These are phyloP conservation scores for Geotrichum carabidarum DNA, from an alignment of 1,139 yeast genomes.

Conservation along the genomic window DNA sequence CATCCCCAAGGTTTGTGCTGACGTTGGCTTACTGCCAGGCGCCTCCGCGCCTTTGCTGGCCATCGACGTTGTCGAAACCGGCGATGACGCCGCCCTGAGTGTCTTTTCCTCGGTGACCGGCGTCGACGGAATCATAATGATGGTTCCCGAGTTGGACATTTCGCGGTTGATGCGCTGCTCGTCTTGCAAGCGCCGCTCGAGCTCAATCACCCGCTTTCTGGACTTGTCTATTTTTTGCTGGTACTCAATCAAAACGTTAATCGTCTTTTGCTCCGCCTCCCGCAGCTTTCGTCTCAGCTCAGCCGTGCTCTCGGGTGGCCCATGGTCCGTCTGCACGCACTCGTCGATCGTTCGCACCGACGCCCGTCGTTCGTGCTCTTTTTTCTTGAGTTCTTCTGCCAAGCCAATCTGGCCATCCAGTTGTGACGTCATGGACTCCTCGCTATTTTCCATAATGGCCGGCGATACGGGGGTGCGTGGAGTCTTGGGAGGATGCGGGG, in stretches of 20 bases:
- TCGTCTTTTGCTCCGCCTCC: constrained; percentile 30
- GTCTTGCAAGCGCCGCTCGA: constrained; percentile 27
- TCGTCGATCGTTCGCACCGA: not conserved
- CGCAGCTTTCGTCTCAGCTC: constrained; percentile 26
- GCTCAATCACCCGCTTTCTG: constrained; percentile 27
- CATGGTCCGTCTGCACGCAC: not conserved
- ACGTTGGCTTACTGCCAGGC: not conserved
- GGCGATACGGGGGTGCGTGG: constrained; percentile 1
- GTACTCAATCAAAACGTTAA: constrained; percentile 29
- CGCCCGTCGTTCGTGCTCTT: not conserved
- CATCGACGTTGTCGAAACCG: not conserved
- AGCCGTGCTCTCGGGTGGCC: constrained; percentile 2
- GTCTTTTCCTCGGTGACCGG: not conserved
- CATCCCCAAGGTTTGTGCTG: not conserved
- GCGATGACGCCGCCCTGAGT: not conserved
- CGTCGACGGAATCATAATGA: not conserved
- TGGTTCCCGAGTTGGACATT: not conserved
- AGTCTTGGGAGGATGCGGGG: not conserved
- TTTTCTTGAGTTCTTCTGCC: not conserved
- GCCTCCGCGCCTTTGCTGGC: not conserved
- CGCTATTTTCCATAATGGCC: not conserved
- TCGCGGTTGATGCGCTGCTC: constrained; percentile 19
- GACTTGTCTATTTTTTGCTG: constrained; percentile 32
- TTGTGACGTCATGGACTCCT: not conserved
- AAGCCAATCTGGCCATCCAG: not conserved